phyloP scores from a whole-genome alignment of 108 stramenopile genomes.

The Cyclotella sp. region DNA sequence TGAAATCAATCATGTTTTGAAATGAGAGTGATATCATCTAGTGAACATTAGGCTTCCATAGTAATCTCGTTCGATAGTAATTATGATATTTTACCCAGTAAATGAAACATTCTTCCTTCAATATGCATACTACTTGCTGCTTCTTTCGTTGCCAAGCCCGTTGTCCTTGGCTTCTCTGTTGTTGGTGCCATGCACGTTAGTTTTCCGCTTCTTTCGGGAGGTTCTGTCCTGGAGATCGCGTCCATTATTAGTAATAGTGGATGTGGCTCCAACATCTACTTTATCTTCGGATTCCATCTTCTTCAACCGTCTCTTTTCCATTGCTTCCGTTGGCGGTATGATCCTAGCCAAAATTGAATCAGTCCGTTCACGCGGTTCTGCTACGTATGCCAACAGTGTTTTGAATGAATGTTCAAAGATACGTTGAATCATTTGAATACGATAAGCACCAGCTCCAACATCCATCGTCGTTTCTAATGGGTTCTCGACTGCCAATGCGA shows the following conservation, averaged over 20 bases:
- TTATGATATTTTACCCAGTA: background rate
- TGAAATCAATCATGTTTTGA: slow-evolving; percentile 23
- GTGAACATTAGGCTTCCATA: background rate
- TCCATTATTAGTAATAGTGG: background rate
- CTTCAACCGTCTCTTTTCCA: slow-evolving; percentile 49
- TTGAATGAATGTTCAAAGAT: slow-evolving; percentile 87
- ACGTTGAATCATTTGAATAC: slow-evolving; percentile 75
- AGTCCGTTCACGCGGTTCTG: slow-evolving; percentile 63
- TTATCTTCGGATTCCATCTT: slow-evolving; percentile 10
- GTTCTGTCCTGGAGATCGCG: background rate
- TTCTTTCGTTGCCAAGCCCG: background rate
- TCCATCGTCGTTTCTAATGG: slow-evolving; percentile 85
- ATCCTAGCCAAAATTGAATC: slow-evolving; percentile 77
- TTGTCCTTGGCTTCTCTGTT: background rate
- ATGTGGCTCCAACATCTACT: background rate
- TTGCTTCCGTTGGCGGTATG: slow-evolving; percentile 77
- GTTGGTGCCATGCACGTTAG: background rate
- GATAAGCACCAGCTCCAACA: slow-evolving; percentile 81
- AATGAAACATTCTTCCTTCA: background rate
- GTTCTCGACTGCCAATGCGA: slow-evolving; percentile 86
- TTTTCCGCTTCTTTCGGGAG: slow-evolving; percentile 1
- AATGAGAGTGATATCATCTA: background rate
- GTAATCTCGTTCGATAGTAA: too few species aligned
- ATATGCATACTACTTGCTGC: background rate
- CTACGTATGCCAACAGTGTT: slow-evolving; percentile 66